Conservation (phyloP, 2,329 filamentous ascomycete genomes). For the Bipolaris zeicola region DNA sequence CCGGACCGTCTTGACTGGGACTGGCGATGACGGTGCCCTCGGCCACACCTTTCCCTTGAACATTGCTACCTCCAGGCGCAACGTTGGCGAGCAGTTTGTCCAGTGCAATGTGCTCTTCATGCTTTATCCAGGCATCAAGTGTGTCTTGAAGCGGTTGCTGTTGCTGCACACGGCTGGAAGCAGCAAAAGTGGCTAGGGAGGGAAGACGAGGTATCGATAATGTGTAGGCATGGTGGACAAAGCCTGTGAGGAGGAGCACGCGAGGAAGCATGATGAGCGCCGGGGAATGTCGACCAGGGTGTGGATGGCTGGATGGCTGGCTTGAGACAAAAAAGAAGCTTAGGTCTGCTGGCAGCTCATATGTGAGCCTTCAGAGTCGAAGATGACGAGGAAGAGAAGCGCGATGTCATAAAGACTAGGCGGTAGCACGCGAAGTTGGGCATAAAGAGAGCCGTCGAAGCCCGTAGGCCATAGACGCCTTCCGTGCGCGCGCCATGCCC, state of each 20-base stretch:
- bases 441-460: slow-evolving; percentile 7
- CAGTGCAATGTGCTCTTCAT: slow-evolving; percentile 44
- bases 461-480: not conserved
- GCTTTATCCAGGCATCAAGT: slow-evolving; percentile 45
- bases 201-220: slow-evolving; percentile 38
- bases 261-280: slow-evolving; percentile 15
- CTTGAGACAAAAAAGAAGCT: not conserved
- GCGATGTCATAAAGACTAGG: not conserved
- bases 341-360: slow-evolving; percentile 5
- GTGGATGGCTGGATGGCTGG: not conserved
- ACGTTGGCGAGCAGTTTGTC: slow-evolving; percentile 51
- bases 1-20: slow-evolving; percentile 48
- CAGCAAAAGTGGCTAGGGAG: slow-evolving; percentile 21
- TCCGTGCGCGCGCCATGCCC: slow-evolving; percentile 6
- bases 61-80: slow-evolving; percentile 49
- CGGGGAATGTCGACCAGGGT: not conserved
- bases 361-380: not conserved
- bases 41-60: slow-evolving; percentile 40
- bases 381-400: not conserved
- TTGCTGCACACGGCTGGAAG: slow-evolving; percentile 22
- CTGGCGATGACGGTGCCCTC: slow-evolving; percentile 53
- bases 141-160: slow-evolving; percentile 39
- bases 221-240: slow-evolving; percentile 28
- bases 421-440: slow-evolving; percentile 7
- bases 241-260: slow-evolving; percentile 11